Evolutionary conservation across 768 basidiomycete species (phyloP), one percentile per base, ranked within the genome.

Genomic region (Trametes coccinea): DNA sequence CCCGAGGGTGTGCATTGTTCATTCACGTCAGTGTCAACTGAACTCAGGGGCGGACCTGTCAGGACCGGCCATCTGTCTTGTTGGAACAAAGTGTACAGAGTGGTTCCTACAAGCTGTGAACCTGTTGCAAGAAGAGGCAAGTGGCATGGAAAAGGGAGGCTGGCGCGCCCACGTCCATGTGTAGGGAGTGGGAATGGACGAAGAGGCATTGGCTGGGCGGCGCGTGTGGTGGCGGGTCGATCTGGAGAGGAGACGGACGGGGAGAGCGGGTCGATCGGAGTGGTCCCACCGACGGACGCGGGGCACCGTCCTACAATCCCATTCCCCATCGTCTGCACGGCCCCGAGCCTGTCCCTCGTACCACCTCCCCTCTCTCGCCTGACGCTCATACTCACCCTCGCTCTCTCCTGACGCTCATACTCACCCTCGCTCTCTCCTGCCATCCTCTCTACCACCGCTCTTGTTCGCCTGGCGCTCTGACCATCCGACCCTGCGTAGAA

Each of bases 271-370:
- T 22, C 40, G 43, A 48, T 60, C 49, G 48, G 53, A 53, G 56
- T 58, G 45, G 61, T 29, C 61, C 61, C 51, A 54, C 61, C 56
- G 56, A 56, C 16, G 43, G 54, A 62, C 29, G 37, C 51, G 56
- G 56, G 50, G 56, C 39, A 51, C 56, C 61, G 33, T 29, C 39
- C 52, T 50, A 51, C 39, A 54, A 37, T 22, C 22, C 22, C 22
- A 22, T 22, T 22, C 22, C 22, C 22, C 22, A 22, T 22, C 22
- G 22, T 22, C 22, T 22, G 22, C 22, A 22, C 22, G 22, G 22
- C 22, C 22, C 22, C 22, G 22, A 22, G 22, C 22, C 22, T 22
- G 22, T 22, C 22, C 22, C 22, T 22, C 22, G 22, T 22, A 22
- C 22, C 22, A 22, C 22, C 22, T 22, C 22, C 22, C 22, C 22